Evolutionary conservation across 2,329 filamentous ascomycete species (phyloP).

Genomic region (Trichoderma atrobrunneum): DNA sequence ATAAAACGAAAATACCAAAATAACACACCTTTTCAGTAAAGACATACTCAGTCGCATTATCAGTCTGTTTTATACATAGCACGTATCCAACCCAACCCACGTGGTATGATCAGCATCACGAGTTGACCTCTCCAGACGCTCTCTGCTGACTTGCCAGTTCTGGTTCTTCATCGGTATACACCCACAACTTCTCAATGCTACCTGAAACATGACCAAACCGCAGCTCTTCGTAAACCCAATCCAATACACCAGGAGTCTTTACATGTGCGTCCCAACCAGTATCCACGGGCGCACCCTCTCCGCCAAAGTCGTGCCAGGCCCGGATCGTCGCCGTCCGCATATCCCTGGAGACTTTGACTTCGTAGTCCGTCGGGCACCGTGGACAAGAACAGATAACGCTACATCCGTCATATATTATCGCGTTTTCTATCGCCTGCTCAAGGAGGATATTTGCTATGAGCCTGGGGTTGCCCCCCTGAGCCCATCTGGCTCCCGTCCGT

Average conservation of each 20-base stretch:
- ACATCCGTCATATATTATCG: not conserved
- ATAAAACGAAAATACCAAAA: not conserved
- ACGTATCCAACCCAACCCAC: not conserved
- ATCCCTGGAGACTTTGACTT: not conserved
- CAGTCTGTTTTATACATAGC: not conserved
- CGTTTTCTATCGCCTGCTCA: not conserved
- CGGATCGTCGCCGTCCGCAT: not conserved
- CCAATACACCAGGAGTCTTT: not conserved
- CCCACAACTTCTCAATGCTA: not conserved
- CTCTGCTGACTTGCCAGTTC: not conserved
- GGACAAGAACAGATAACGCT: not conserved
- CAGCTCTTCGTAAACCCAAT: not conserved
- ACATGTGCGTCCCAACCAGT: not conserved
- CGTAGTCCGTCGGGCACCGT: not conserved
- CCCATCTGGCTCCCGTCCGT: accelerated
- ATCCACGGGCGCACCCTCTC: not conserved
- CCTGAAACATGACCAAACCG: not conserved
- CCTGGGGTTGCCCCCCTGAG: not conserved
- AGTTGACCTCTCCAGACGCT: not conserved
- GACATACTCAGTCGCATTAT: not conserved
- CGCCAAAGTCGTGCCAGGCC: not conserved
- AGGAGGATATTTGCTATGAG: not conserved
- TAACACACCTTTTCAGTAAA: not conserved
- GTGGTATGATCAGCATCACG: not conserved
- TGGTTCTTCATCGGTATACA: not conserved